Percentiles rank a stretch among this genome's conserved stretches.
These are phyloP conservation scores for Teunomyces pallodes DNA, from an alignment of 805 yeast genomes.

Conservation along the genomic window DNA sequence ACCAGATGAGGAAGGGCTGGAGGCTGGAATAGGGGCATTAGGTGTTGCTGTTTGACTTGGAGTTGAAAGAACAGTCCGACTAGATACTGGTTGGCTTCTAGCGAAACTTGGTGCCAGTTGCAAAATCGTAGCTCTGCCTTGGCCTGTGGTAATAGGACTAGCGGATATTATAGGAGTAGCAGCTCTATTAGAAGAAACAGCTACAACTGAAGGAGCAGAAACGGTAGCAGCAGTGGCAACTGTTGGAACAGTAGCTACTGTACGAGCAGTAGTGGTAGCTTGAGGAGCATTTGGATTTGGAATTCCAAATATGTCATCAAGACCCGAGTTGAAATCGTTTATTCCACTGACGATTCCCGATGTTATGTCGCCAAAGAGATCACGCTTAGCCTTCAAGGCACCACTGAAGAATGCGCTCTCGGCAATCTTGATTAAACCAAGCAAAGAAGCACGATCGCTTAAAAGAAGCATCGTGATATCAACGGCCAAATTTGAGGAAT, in stretches of 20 bases:
- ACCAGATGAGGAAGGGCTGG: neutral
- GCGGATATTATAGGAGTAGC: too few species aligned
- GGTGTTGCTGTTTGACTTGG: neutral
- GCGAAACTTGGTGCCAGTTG: neutral
- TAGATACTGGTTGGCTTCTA: neutral
- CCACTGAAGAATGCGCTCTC: slow-evolving; percentile 11
- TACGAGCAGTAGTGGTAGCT: neutral
- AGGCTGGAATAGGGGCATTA: neutral
- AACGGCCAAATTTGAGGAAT: slow-evolving; percentile 17
- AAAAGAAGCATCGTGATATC: slow-evolving; percentile 19
- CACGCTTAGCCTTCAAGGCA: slow-evolving; percentile 5
- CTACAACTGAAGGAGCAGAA: too few species aligned
- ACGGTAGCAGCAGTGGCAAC: too few species aligned
- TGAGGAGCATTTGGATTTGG: neutral
- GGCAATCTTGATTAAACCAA: slow-evolving; percentile 15
- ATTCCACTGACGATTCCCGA: slow-evolving; percentile 5
- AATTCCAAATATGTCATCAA: neutral
- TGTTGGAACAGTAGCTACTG: neutral
- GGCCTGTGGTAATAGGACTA: too few species aligned
- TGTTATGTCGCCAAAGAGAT: slow-evolving; percentile 1
- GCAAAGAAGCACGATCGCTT: slow-evolving; percentile 16
- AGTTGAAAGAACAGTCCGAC: neutral
- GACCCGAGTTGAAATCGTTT: neutral
- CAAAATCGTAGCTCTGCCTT: too few species aligned
- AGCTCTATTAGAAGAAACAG: too few species aligned